Percentiles rank a stretch among this genome's conserved stretches.
Conservation (phyloP, 2,329 filamentous ascomycete species). For the Zopfia rhizophila region DNA sequence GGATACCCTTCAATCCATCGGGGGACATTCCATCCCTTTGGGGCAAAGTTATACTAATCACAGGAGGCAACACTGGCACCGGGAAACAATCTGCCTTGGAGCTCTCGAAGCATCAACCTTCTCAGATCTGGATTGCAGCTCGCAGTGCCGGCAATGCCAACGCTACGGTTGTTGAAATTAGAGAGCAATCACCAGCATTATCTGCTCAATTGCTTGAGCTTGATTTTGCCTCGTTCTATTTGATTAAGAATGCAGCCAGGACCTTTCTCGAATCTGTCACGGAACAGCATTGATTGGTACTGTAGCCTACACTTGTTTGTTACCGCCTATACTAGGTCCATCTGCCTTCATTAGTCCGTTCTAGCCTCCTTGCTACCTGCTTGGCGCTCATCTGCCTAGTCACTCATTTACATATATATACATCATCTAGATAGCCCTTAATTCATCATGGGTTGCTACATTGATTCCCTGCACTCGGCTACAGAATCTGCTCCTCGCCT, state of each 20-base stretch:
- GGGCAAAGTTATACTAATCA: slow-evolving; percentile 33
- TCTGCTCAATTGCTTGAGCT: slow-evolving; percentile 12
- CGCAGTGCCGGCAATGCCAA: slow-evolving; percentile 48
- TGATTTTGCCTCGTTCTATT: slow-evolving; percentile 48
- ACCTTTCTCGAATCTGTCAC: slow-evolving; percentile 34
- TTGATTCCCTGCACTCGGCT: too few relatives aligned
- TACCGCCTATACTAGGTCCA: too few relatives aligned
- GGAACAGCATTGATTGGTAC: too few relatives aligned
- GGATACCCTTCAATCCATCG: slow-evolving; percentile 17
- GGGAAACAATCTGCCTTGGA: slow-evolving; percentile 54
- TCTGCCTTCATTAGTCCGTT: too few relatives aligned
- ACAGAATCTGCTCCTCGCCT: too few relatives aligned
- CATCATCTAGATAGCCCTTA: too few relatives aligned
- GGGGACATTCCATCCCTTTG: slow-evolving; percentile 27
- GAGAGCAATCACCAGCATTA: slow-evolving; percentile 27
- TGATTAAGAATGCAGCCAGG: slow-evolving; percentile 40
- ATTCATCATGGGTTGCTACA: too few relatives aligned
- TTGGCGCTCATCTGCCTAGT: too few relatives aligned
- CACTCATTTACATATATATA: too few relatives aligned
- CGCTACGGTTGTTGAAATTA: slow-evolving; percentile 41
- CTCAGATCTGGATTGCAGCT: slow-evolving; percentile 53
- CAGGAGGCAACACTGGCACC: slow-evolving; percentile 53
- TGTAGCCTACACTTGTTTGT: too few relatives aligned
- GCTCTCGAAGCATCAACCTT: slow-evolving; percentile 53
- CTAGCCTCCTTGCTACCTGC: too few relatives aligned